Conservation (phyloP, 495 filamentous ascomycete species). For the Lichenothelia convexa region DNA sequence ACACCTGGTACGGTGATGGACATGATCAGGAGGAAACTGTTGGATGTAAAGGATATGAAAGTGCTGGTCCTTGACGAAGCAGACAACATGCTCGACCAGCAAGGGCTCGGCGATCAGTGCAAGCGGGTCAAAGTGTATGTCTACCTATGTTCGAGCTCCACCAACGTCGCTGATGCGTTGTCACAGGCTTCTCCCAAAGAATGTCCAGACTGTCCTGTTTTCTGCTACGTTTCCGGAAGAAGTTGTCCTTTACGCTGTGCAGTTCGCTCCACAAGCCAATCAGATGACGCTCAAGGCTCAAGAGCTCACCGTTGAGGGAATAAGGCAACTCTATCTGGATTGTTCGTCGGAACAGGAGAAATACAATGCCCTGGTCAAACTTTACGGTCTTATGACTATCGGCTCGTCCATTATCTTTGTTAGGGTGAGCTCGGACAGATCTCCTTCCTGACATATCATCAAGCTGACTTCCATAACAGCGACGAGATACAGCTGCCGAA, state of each 20-base stretch:
- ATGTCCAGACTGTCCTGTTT: constrained; percentile 76
- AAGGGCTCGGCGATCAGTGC: constrained; percentile 90
- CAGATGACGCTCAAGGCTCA: constrained; percentile 73
- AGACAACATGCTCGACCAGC: constrained; percentile 45
- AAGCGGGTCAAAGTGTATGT: constrained; percentile 68
- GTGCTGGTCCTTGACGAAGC: constrained; percentile 34
- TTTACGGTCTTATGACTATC: constrained; percentile 89
- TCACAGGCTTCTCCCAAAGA: constrained; percentile 44
- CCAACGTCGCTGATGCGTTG: constrained; percentile 7
- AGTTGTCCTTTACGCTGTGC: constrained; percentile 59
- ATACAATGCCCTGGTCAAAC: constrained; percentile 68
- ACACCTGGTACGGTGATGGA: constrained; percentile 90
- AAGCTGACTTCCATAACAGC: constrained; percentile 28
- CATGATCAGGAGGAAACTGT: constrained; percentile 44
- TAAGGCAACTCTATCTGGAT: constrained; percentile 93
- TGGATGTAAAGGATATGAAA: constrained; percentile 28
- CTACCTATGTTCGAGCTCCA: background rate
- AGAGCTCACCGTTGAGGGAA: constrained; percentile 89
- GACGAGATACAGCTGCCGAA: constrained; percentile 56
- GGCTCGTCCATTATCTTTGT: constrained; percentile 97
- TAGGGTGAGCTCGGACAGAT: constrained; percentile 47
- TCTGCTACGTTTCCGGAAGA: constrained; percentile 86
- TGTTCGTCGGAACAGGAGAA: constrained; percentile 64
- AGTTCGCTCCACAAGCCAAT: constrained; percentile 71
- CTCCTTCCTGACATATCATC: too few relatives aligned